These are phyloP conservation scores for Coelastrella sp. DNA, from an alignment of 139 green algal genomes.

Conservation along the genomic window DNA sequence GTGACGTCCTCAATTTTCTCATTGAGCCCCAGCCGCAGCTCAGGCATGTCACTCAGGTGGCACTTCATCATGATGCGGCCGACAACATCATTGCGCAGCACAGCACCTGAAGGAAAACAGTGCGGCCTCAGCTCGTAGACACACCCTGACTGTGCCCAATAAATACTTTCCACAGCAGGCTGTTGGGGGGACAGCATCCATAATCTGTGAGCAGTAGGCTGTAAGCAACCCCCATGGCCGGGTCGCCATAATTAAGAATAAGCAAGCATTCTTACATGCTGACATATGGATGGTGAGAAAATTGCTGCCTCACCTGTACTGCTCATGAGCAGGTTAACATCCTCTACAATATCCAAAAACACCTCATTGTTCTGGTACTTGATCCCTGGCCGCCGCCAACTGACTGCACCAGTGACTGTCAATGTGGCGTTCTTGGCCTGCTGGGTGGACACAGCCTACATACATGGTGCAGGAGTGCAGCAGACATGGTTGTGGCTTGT, in stretches of 20 bases:
- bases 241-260: neutral
- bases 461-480: too few relatives aligned
- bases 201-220: neutral
- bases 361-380: slow-evolving; percentile 98
- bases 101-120: slow-evolving; percentile 84
- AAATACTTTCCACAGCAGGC: too few relatives aligned
- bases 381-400: slow-evolving; percentile 87
- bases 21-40: slow-evolving; percentile 88
- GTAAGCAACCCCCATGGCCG: neutral
- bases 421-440: slow-evolving; percentile 87
- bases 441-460: slow-evolving; percentile 41
- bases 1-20: slow-evolving; percentile 93
- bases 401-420: slow-evolving; percentile 94
- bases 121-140: too few relatives aligned
- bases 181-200: too few relatives aligned
- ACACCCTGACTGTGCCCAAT: too few relatives aligned
- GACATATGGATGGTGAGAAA: neutral
- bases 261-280: neutral
- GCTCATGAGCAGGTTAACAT: slow-evolving; percentile 88
- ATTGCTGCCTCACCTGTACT: slow-evolving; percentile 59
- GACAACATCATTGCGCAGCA: slow-evolving; percentile 89
- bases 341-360: slow-evolving; percentile 99
- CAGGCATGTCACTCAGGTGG: slow-evolving; percentile 87
- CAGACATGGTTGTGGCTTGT: too few relatives aligned
- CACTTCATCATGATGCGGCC: slow-evolving; percentile 83